These are phyloP conservation scores for Phytopythium chamaehyphon DNA, from an alignment of 352 stramenopile genomes.

Conservation along the genomic window DNA sequence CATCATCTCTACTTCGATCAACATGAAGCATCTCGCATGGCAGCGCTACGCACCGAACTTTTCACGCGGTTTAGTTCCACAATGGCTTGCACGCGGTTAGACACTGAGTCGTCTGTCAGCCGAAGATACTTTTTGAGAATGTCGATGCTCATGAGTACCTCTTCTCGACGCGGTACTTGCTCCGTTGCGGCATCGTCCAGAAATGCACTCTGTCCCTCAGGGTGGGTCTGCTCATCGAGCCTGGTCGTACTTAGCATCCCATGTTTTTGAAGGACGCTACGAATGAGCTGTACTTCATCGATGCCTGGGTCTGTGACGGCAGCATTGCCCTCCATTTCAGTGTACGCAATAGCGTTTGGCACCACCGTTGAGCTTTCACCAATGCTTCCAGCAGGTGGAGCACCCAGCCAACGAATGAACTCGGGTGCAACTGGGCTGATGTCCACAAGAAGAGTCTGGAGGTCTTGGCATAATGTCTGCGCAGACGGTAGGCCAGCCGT, in stretches of 20 bases:
- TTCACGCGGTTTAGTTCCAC: constrained; percentile 78
- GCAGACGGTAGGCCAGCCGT: constrained; percentile 28
- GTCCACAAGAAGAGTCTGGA: constrained; percentile 54
- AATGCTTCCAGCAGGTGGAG: constrained; percentile 7
- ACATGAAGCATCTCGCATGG: constrained; percentile 26
- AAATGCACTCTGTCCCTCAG: constrained; percentile 40
- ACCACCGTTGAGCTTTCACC: constrained; percentile 8
- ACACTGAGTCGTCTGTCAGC: constrained; percentile 45
- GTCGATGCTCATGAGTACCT: constrained; percentile 55
- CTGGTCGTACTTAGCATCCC: constrained; percentile 64
- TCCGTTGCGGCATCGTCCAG: constrained; percentile 53
- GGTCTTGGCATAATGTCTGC: constrained; percentile 40
- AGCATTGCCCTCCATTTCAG: constrained; percentile 74
- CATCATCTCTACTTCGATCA: no score
- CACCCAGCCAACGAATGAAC: constrained; percentile 71
- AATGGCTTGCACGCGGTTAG: constrained; percentile 51
- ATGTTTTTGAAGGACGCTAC: constrained; percentile 77
- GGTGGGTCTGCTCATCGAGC: constrained; percentile 51
- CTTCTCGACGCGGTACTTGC: constrained; percentile 37
- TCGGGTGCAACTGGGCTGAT: constrained; percentile 62
- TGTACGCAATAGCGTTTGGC: constrained; percentile 52
- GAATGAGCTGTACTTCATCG: constrained; percentile 82
- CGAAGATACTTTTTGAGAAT: constrained; percentile 75
- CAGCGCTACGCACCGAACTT: constrained; percentile 28
- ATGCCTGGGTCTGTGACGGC: constrained; percentile 73